phyloP scores from a whole-genome alignment of 148 eudicot species.

The Rhododendron williamsianum region DNA sequence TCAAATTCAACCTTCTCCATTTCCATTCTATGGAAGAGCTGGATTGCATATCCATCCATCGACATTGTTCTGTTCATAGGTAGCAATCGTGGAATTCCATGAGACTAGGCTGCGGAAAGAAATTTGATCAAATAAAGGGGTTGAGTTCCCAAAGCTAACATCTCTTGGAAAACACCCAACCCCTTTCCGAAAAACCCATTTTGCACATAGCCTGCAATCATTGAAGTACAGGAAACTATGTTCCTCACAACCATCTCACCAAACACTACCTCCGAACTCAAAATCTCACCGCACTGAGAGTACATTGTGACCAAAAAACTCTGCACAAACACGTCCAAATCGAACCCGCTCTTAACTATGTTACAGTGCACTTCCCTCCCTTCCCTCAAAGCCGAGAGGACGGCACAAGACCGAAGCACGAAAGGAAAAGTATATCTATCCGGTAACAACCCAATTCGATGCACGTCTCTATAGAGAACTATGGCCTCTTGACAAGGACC shows the following conservation, averaged over 20 bases:
- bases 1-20: slow-evolving; percentile 11
- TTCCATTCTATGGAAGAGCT: slow-evolving; percentile 15
- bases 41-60: slow-evolving; percentile 9
- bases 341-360: slow-evolving; percentile 9
- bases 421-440: slow-evolving; percentile 18
- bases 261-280: slow-evolving; percentile 6
- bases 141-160: slow-evolving; percentile 17
- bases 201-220: slow-evolving; percentile 22
- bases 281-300: slow-evolving; percentile 4
- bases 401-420: background rate
- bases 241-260: slow-evolving; percentile 9
- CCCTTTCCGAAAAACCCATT: slow-evolving; percentile 3
- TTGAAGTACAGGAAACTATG: slow-evolving; percentile 21
- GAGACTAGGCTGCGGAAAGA: slow-evolving; percentile 21
- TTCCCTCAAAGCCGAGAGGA: background rate
- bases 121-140: slow-evolving; percentile 21
- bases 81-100: slow-evolving; percentile 29
- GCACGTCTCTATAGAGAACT: slow-evolving; percentile 14
- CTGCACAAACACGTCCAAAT: slow-evolving; percentile 13
- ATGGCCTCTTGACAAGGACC: slow-evolving; percentile 16
- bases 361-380: slow-evolving; percentile 21
- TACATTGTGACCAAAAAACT: slow-evolving; percentile 20
- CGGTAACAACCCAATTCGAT: slow-evolving; percentile 9
- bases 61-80: slow-evolving; percentile 19
- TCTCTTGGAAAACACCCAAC: slow-evolving; percentile 5